Base-by-base conservation (phyloP, 129 eudicot species). In the Flaveria bidentis region DNA sequence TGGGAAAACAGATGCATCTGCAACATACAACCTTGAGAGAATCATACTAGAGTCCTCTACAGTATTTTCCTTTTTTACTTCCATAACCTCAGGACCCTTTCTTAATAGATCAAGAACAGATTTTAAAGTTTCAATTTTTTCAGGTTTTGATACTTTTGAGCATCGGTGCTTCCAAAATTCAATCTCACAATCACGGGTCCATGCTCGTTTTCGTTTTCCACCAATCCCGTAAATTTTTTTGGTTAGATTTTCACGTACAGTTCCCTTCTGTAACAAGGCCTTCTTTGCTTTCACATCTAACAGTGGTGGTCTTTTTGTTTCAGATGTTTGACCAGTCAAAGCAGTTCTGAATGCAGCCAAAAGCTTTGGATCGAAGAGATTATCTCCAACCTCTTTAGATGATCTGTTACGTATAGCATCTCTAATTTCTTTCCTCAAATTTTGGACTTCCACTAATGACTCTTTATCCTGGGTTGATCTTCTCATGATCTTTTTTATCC, bases 111-210 rank as follows among this genome's bases (percentile, higher is more conserved):
- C 88, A 68, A 93, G 98, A 85, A 93, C 98, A 26, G 97, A 90
- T 60, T 84, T 90, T 72, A 93, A 64, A 2, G 98, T 87, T 74
- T 85, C 91, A 70, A 91, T 75, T 74, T 93, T 93, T 79, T 93
- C 96, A 69, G 96, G 96, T 75, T 82, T 88, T 7, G 87, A 63
- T 63, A 80, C 56, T 82, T 87, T 87, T 10, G 77, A 58, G 85
- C 97, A 91, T 18, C 97, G 90, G 73, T 91, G 90, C 79, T 91
- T 93, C 98, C 98, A 93, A 82, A 93, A 93, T 67, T 93, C 98
- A 79, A 93, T 85, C 72, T 93, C 96, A 71, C 91, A 88, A 84
- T 93, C 98, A 51, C 97, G 88, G 74, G 86, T 87, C 98, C 98
- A 93, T 20, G 87, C 91, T 55, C 88, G 82, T 80, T 73, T 80